Base-by-base conservation (phyloP, 2,329 filamentous ascomycete genomes). In the Clathrospora elynae region DNA sequence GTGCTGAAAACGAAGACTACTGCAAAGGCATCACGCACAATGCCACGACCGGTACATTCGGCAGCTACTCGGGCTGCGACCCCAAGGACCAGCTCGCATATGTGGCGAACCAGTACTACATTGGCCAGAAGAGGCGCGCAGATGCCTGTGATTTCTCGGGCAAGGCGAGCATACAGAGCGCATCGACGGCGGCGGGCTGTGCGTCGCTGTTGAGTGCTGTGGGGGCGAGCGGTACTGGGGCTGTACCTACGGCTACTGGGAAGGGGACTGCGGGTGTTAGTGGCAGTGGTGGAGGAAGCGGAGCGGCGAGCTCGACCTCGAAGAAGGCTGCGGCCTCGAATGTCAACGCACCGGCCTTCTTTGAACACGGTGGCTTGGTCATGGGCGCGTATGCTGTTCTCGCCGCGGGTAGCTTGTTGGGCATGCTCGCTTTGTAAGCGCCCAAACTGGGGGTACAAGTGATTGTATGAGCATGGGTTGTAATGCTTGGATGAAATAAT, bases 1-100 rank as follows among this genome's bases (percentile, higher is more conserved):
- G 88, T 72, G 85, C 80, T 42, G 61, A 71, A 16, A 60, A 69
- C 53, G 64, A 75, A 45, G 64, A 68, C 7, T 77, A 79, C 51
- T 93, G 88, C 73, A 71, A 68, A 10, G 88, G 84, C 35, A 90
- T 93, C 69, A 72, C 69, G 35, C 78, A 77, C 58, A 86, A 91
- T 70, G 81, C 80, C 29, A 81, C 79, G 34, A 82, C 78, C 6
- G 88, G 87, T 61, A 73, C 77, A 43, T 93, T 86, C 68, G 88
- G 88, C 56, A 81, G 85, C 20, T 88, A 87, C 77, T 81, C 82
- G 64, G 88, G 89, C 80, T 93, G 88, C 76, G 75, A 78, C 55
- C 67, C 82, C 53, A 78, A 80, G 55, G 79, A 88, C 71, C 82
- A 90, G 77, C 82, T 93, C 22, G 82, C 82, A 31, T 90, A 80